A percentile compares a stretch with the other conserved stretches of the same genome.
Evolutionary conservation across 75 land plant genomes (phyloP).

Genomic region (Pinus albicaulis): DNA sequence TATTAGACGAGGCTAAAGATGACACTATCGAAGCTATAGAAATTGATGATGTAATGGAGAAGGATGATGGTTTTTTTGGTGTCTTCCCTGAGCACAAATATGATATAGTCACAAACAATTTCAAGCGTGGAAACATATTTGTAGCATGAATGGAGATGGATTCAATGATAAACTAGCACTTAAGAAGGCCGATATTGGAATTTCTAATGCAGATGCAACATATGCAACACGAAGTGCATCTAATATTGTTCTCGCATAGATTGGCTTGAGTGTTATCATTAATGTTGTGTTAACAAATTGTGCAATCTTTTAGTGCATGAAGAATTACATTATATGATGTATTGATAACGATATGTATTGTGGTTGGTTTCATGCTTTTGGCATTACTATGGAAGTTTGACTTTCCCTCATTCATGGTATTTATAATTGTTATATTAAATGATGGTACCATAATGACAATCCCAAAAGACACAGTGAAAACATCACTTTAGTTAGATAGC

Average conservation of each 20-base stretch:
- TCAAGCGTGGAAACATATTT: conserved; percentile 59
- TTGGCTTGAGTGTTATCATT: conserved; percentile 58
- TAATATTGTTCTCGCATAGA: conserved; percentile 56
- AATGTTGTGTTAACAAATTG: conserved; percentile 58
- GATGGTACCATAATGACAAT: conserved; percentile 78
- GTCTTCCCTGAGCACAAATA: conserved; percentile 73
- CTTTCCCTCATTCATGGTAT: background rate
- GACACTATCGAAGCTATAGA: no score
- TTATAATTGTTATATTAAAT: conserved; percentile 61
- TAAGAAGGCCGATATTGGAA: conserved; percentile 73
- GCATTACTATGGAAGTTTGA: no score
- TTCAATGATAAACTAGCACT: conserved; percentile 74
- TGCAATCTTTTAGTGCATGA: conserved; percentile 64
- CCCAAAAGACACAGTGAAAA: conserved; percentile 60
- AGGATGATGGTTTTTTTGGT: conserved; percentile 64
- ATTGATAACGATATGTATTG: conserved; percentile 56
- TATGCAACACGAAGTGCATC: conserved; percentile 62
- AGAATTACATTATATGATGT: conserved; percentile 59
- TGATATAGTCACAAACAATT: conserved; percentile 54
- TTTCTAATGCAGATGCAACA: conserved; percentile 53
- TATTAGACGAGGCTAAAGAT: no score
- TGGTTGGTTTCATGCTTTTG: conserved; percentile 23
- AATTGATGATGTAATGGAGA: background rate
- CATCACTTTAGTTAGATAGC: conserved; percentile 59
- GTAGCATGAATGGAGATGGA: conserved; percentile 81